phyloP scores from a whole-genome alignment of 1,284 basidiomycete species.

The Meira nashicola region DNA sequence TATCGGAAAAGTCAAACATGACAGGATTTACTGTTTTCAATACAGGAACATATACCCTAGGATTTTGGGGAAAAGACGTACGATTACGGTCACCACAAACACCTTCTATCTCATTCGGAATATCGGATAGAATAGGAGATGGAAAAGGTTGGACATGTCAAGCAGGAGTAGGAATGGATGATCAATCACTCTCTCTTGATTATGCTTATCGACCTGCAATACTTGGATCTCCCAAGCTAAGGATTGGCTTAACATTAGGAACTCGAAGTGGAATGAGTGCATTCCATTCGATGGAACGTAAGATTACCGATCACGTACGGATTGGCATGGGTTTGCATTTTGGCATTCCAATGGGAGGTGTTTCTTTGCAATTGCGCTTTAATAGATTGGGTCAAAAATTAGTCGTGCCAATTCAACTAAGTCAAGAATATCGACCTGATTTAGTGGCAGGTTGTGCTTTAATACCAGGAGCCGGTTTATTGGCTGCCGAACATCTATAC shows the following conservation, averaged over 20 bases:
- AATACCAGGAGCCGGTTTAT: conserved; percentile 59
- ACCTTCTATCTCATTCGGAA: conserved; percentile 33
- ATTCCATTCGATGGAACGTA: conserved; percentile 47
- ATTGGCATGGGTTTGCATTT: conserved; percentile 49
- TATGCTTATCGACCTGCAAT: conserved; percentile 37
- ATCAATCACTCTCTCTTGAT: conserved; percentile 49
- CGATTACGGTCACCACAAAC: conserved; percentile 23
- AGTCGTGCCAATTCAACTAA: conserved; percentile 60
- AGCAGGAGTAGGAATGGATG: conserved; percentile 25
- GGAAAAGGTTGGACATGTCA: conserved; percentile 43
- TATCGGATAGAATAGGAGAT: conserved; percentile 33
- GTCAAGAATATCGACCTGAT: conserved; percentile 56
- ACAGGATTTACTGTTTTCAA: conserved; percentile 51
- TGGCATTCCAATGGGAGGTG: conserved; percentile 40
- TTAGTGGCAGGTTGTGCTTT: conserved; percentile 59
- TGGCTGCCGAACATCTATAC: conserved; percentile 61
- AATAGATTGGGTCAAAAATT: conserved; percentile 61
- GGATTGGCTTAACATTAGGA: conserved; percentile 53
- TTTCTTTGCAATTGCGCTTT: conserved; percentile 52
- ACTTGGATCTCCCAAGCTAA: conserved; percentile 55
- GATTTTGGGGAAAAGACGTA: conserved; percentile 54
- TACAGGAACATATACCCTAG: conserved; percentile 55
- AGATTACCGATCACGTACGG: conserved; percentile 52
- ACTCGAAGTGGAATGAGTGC: conserved; percentile 43
- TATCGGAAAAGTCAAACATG: conserved; percentile 37